Evolutionary conservation across 345 rosid species (phyloP), one percentile per base, ranked within the genome.

Genomic region (Boechera retrofracta): DNA sequence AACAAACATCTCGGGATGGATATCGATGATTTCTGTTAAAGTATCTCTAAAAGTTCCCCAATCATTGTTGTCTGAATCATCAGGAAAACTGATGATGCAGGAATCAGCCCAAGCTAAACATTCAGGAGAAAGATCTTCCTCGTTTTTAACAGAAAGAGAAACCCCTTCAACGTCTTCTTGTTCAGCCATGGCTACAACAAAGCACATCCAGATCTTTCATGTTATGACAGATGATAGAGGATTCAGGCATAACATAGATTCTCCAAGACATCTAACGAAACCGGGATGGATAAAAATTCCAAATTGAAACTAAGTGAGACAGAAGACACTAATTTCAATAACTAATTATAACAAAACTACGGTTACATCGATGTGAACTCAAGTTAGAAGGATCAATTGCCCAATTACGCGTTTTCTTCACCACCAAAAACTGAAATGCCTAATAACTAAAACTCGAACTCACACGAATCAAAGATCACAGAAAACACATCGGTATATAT

Each of bases 81-180:
- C 93, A 49, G 81, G 74, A 71, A 83, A 86, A 41, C 72, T 75
- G 67, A 81, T 61, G 64, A 86, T 82, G 73, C 94, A 91, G 55
- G 92, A 91, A 80, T 91, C 90, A 64, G 78, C 89, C 97, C 94
- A 91, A 36, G 89, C 87, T 73, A 83, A 57, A 75, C 80, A 85
- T 74, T 87, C 97, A 68, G 84, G 65, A 5, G 87, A 86, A 75
- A 81, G 77, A 35, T 38, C 68, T 63, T 86, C 85, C 26, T 78
- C 64, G 18, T 72, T 12, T 78, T 24, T 49, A 0, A 65, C 64
- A 2, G 58, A 58, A 5, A 78, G 41, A 16, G 69, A 72, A 32
- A 72, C 45, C 45, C 52, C 76, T 54, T 11, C 33, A 10, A 13
- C 31, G 41, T 73, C 71, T 69, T 67, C 68, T 74, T 54, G 12